Evolutionary conservation across 176 grass and related monocot genomes (phyloP).

Genomic region (Musa troglodytarum): DNA sequence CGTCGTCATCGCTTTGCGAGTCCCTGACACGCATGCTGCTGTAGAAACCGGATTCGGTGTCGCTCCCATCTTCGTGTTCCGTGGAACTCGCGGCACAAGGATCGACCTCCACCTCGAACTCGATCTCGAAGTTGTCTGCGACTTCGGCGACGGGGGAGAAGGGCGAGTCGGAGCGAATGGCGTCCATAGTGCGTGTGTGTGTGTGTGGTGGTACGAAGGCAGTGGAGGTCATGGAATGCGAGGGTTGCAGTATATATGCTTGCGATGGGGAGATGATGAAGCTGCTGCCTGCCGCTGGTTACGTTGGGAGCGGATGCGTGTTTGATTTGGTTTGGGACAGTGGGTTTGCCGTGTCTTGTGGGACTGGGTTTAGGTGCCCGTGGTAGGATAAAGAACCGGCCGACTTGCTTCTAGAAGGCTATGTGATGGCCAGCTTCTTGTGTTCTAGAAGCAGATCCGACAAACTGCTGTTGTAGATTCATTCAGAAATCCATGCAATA

Average conservation of each 20-base stretch:
- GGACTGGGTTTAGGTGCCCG: background rate
- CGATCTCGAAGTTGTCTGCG: background rate
- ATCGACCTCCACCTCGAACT: background rate
- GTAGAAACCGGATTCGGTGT: constrained; percentile 1
- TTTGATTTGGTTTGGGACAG: background rate
- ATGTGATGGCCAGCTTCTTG: background rate
- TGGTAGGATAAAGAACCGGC: background rate
- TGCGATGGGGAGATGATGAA: too few species aligned
- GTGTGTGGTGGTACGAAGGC: background rate
- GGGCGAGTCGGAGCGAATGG: constrained; percentile 20
- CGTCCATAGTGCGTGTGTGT: background rate
- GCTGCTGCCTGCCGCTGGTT: too few species aligned
- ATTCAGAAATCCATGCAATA: too few species aligned
- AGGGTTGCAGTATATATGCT: background rate
- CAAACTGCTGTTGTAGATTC: too few species aligned
- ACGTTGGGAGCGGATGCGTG: background rate
- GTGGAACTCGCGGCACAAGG: constrained; percentile 8
- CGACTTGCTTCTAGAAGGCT: background rate
- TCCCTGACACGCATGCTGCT: background rate
- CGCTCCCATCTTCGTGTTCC: constrained; percentile 1
- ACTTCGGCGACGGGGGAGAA: background rate
- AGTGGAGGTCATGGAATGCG: background rate
- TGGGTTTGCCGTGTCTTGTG: background rate
- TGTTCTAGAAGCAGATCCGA: too few species aligned
- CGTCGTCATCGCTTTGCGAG: background rate